Conservation (phyloP, 805 yeast species). For the Metschnikowia vanudenii region DNA sequence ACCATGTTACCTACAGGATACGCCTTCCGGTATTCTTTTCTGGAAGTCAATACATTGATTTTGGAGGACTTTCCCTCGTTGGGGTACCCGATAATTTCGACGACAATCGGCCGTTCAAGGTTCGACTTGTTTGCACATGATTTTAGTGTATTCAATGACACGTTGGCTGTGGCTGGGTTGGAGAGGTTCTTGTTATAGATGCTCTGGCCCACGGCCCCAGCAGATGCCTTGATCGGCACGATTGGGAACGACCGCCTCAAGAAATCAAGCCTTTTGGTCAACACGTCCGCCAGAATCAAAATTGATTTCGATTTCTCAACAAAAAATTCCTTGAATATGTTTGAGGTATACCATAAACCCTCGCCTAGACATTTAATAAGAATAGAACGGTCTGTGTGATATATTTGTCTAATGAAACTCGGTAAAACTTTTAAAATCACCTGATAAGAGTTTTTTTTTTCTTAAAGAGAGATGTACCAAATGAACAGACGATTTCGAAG, state of each 20-base stretch:
- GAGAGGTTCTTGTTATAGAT: slow-evolving; percentile 74
- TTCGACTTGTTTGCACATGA: slow-evolving; percentile 80
- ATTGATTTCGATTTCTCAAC: slow-evolving; percentile 12
- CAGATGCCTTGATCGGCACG: slow-evolving; percentile 79
- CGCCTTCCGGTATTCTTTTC: slow-evolving; percentile 71
- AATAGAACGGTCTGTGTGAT: slow-evolving; percentile 16
- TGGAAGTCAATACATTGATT: slow-evolving; percentile 80
- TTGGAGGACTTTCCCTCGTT: slow-evolving; percentile 96
- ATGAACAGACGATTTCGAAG: slow-evolving; percentile 2
- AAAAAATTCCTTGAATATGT: slow-evolving; percentile 13
- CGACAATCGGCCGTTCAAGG: slow-evolving; percentile 83
- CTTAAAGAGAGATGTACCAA: slow-evolving; percentile 25
- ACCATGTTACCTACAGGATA: slow-evolving; percentile 98
- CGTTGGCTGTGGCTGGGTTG: slow-evolving; percentile 66
- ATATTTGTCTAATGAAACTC: slow-evolving; percentile 27
- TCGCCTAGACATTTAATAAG: slow-evolving; percentile 18
- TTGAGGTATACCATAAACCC: slow-evolving; percentile 25
- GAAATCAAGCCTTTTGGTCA: slow-evolving; percentile 80
- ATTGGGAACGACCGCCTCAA: slow-evolving; percentile 86
- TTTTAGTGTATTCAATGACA: slow-evolving; percentile 77
- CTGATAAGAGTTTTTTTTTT: slow-evolving; percentile 28
- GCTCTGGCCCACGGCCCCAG: slow-evolving; percentile 66
- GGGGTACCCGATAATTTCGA: slow-evolving; percentile 96
- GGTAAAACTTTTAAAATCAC: slow-evolving; percentile 27
- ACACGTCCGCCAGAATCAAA: slow-evolving; percentile 52